Evolutionary conservation across 2,329 filamentous ascomycete species (phyloP).

Genomic region (Sporothrix schenckii): DNA sequence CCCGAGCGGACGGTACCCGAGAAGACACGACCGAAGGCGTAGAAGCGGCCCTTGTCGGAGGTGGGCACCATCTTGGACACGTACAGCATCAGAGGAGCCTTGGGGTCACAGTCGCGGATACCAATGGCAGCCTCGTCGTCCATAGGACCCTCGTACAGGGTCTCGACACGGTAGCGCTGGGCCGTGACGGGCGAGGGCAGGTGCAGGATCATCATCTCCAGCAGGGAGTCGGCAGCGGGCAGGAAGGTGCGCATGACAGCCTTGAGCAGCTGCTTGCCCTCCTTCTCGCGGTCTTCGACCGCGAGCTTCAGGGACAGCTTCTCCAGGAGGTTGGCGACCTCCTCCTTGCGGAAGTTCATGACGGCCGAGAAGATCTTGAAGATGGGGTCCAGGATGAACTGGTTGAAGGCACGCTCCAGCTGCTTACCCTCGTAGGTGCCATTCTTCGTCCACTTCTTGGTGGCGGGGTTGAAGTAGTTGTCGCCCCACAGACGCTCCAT

Average conservation of each 20-base stretch:
- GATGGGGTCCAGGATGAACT: constrained; percentile 99
- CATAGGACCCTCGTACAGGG: constrained; percentile 93
- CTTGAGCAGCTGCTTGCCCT: constrained; percentile 95
- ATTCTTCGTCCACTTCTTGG: constrained; percentile 99
- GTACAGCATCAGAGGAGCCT: constrained; percentile 99
- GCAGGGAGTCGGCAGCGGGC: constrained; percentile 92
- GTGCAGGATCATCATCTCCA: constrained; percentile 99
- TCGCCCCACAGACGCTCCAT: constrained; percentile 99
- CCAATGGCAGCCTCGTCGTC: constrained; percentile 92
- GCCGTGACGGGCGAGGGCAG: constrained; percentile 93
- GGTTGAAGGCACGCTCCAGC: constrained; percentile 96
- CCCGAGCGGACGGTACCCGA: constrained; percentile 96
- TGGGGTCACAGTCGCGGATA: constrained; percentile 98
- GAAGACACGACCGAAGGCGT: constrained; percentile 99
- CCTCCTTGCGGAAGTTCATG: constrained; percentile 99
- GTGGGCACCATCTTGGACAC: constrained; percentile 99
- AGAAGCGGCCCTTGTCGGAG: constrained; percentile 99
- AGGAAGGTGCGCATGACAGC: constrained; percentile 98
- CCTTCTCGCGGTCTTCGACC: constrained; percentile 83
- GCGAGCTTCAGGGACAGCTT: constrained; percentile 96
- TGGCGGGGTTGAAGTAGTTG: constrained; percentile 99
- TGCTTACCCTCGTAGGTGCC: constrained; percentile 79
- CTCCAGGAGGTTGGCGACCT: constrained; percentile 77
- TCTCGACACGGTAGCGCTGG: constrained; percentile 97
- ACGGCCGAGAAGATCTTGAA: constrained; percentile 97